phyloP scores from a whole-genome alignment of 2,329 filamentous ascomycete genomes.

The Colletotrichum limetticola region DNA sequence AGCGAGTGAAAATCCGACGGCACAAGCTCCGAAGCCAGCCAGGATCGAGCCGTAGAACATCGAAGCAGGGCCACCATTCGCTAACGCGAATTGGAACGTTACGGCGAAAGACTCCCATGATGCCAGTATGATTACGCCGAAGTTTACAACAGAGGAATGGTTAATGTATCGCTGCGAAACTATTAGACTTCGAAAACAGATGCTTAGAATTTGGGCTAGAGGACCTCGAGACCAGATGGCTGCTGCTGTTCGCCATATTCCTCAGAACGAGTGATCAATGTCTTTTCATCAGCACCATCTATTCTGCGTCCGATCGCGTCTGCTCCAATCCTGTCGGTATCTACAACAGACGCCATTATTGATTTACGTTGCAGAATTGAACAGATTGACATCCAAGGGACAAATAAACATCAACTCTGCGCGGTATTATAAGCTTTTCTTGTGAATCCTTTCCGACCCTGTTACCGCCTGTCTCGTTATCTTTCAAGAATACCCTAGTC shows the following conservation, averaged over 20 bases:
- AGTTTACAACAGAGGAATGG: not conserved
- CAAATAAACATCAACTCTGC: too few relatives aligned
- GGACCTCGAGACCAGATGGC: not conserved
- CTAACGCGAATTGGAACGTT: not conserved
- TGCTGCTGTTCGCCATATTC: not conserved
- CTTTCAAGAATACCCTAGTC: not conserved
- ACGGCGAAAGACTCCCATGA: constrained; percentile 2
- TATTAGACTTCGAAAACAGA: not conserved
- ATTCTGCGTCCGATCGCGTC: not conserved
- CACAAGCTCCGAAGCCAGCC: not conserved
- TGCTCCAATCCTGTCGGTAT: not conserved
- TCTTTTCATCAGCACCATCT: not conserved
- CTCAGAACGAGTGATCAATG: not conserved
- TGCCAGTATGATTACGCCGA: not conserved
- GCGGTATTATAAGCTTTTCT: not conserved
- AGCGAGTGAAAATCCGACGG: not conserved
- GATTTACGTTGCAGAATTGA: not conserved
- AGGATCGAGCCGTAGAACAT: constrained; percentile 1
- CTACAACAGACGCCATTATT: not conserved
- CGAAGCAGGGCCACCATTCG: not conserved
- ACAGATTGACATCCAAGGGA: not conserved
- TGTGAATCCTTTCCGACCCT: not conserved
- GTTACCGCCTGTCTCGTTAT: not conserved
- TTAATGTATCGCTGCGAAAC: not conserved
- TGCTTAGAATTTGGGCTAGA: too few relatives aligned